Evolutionary conservation across 768 basidiomycete species (phyloP), one percentile per base, ranked within the genome.

Genomic region (Suillus tomentosus): DNA sequence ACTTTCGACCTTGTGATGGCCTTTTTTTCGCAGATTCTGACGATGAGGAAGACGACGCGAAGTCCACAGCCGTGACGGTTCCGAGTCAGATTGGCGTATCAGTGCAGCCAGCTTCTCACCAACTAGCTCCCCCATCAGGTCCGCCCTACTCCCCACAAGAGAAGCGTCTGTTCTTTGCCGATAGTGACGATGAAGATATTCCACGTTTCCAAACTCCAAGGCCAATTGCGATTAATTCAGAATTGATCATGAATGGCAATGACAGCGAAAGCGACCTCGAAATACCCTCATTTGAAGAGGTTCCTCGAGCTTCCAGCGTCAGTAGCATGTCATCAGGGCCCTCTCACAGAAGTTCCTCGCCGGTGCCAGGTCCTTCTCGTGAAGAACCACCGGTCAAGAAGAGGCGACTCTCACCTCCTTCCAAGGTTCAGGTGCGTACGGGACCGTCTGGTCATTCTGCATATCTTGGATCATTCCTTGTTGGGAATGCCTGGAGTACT

Each of bases 401-500:
- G 74, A 82, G 83, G 31, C 86, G 84, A 15, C 64, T 84, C 37
- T 84, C 80, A 1, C 70, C 73, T 50, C 68, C 74, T 17, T 45
- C 63, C 7, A 65, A 45, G 13, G 34, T 31, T 51, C 54, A 40
- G 37, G 37, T n/a, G 22, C 39, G 22, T 37, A 55, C n/a, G 6
- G 51, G n/a, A 15, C 27, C 27, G 13, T 42, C 4, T 27, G 11
- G n/a, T 54, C 24, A 27, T 19, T 55, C 42, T 36, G 68, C 69
- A 13, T 92, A 90, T 70, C 68, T 93, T 34, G 91, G 91, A 13
- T 88, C 87, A 57, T 79, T 92, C 58, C 65, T 92, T 11, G 82
- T 92, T 27, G 81, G 83, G 24, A 88, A 90, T 69, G 91, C 90
- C 11, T 93, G 90, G 90, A 91, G 89, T 66, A 92, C 87, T 47